These are phyloP conservation scores for Fonsecaea pugnacius DNA, from an alignment of 2,329 filamentous ascomycete species.

Conservation along the genomic window DNA sequence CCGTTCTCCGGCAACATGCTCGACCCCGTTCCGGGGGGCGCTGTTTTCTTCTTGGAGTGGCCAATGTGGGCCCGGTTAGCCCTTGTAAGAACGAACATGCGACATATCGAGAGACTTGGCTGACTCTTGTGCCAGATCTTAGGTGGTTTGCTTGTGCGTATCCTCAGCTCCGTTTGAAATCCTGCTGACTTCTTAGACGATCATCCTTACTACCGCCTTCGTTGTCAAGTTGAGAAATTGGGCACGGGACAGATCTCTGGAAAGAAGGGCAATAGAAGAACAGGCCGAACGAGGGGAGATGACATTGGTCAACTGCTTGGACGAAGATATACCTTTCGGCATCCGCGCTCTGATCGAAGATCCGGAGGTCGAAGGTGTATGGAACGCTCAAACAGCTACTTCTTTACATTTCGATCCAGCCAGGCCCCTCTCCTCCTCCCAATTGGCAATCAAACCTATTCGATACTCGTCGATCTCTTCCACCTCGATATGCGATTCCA, in stretches of 20 bases:
- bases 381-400: conserved; percentile 63
- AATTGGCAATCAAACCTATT: conserved; percentile 1
- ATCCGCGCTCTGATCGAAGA: conserved; percentile 82
- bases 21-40: conserved; percentile 16
- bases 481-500: conserved; percentile 12
- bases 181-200: conserved; percentile 50
- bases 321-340: conserved; percentile 78
- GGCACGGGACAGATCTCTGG: conserved; percentile 60
- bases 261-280: conserved; percentile 66
- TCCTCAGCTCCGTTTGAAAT: neutral
- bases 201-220: conserved; percentile 71
- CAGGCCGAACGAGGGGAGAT: conserved; percentile 55
- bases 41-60: conserved; percentile 34
- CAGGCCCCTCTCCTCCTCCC: conserved; percentile 7
- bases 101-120: neutral
- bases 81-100: conserved; percentile 29
- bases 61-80: conserved; percentile 35
- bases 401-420: conserved; percentile 34
- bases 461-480: conserved; percentile 21
- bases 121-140: conserved; percentile 28
- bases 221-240: conserved; percentile 63
- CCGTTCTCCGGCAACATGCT: conserved; percentile 26
- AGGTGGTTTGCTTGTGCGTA: conserved; percentile 27
- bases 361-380: conserved; percentile 82
- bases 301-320: conserved; percentile 57